A percentile compares a stretch with the other conserved stretches of the same genome.
phyloP scores from a whole-genome alignment of 2,329 filamentous ascomycete species.

The Colletotrichum sidae region DNA sequence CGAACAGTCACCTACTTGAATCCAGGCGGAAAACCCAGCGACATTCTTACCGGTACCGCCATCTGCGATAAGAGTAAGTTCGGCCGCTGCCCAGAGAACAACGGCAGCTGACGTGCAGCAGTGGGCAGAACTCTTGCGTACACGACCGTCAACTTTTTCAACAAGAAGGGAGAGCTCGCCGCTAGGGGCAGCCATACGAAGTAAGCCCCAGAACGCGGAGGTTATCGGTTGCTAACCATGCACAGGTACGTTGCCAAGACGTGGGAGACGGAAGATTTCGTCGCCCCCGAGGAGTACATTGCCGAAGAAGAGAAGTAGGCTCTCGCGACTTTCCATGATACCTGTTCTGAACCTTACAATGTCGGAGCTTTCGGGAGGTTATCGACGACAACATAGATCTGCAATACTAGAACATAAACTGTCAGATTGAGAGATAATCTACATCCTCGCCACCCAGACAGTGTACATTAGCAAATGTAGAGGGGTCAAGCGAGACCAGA shows the following conservation, averaged over 20 bases:
- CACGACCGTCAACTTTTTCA: conserved; percentile 69
- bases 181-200: conserved; percentile 76
- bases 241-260: conserved; percentile 57
- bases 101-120: conserved; percentile 42
- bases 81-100: neutral
- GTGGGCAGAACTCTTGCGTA: conserved; percentile 74
- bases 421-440: too few relatives aligned
- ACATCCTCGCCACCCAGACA: too few relatives aligned
- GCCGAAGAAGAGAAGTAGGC: conserved; percentile 44
- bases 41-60: conserved; percentile 67
- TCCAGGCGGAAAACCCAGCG: conserved; percentile 67
- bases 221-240: neutral
- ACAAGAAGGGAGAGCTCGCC: conserved; percentile 68
- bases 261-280: conserved; percentile 49
- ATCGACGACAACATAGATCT: too few relatives aligned
- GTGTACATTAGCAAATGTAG: too few relatives aligned
- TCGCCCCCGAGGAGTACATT: conserved; percentile 49
- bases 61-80: conserved; percentile 70
- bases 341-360: too few relatives aligned
- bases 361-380: too few relatives aligned
- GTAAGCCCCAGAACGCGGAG: conserved; percentile 50
- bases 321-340: too few relatives aligned
- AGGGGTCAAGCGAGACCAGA: too few relatives aligned
- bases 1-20: conserved; percentile 70
- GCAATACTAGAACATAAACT: too few relatives aligned